Conservation (phyloP, 129 eudicot species). For the Artemisia annua region DNA sequence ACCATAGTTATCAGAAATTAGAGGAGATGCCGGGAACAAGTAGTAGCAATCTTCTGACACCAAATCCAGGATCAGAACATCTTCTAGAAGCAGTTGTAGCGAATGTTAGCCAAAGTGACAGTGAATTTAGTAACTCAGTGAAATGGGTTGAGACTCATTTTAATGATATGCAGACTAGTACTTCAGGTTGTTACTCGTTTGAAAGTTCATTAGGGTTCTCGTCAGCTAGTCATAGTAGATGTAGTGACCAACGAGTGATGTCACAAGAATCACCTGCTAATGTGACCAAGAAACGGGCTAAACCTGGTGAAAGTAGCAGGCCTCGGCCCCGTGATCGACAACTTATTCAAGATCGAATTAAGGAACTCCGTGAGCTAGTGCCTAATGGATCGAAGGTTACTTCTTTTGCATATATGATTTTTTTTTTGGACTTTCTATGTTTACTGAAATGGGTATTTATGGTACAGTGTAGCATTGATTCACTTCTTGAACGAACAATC, state of each 20-base stretch:
- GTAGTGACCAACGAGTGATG: slow-evolving; percentile 59
- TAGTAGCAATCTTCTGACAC: slow-evolving; percentile 41
- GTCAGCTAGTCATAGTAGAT: slow-evolving; percentile 68
- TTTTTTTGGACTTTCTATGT: not conserved
- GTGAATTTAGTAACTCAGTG: slow-evolving; percentile 39
- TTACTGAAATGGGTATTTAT: slow-evolving; percentile 36
- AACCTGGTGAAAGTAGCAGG: slow-evolving; percentile 77
- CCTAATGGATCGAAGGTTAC: slow-evolving; percentile 93
- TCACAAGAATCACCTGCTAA: slow-evolving; percentile 46
- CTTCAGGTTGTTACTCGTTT: slow-evolving; percentile 61
- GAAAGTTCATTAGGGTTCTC: slow-evolving; percentile 69
- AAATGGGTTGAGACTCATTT: slow-evolving; percentile 41
- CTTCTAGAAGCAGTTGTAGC: slow-evolving; percentile 92
- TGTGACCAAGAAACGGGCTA: slow-evolving; percentile 64
- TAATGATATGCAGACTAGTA: slow-evolving; percentile 45
- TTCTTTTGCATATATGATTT: slow-evolving; percentile 2
- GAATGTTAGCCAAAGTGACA: slow-evolving; percentile 51
- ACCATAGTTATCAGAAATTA: slow-evolving; percentile 35
- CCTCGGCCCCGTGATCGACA: slow-evolving; percentile 93
- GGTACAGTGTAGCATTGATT: slow-evolving; percentile 95
- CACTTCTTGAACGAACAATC: slow-evolving; percentile 93
- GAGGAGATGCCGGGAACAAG: slow-evolving; percentile 51
- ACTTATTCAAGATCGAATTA: slow-evolving; percentile 91
- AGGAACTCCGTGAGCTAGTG: slow-evolving; percentile 84
- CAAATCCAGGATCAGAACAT: slow-evolving; percentile 55